Percentiles rank a stretch among this genome's conserved stretches.
Conservation (phyloP, 164 flowering plant genomes). For the grape (Vitis vinifera) region ASM3070453v1 NC_081808.1:21948501-21949000, state of each 20-base stretch:
- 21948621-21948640: not conserved
- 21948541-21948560: not conserved
- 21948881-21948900: slow-evolving; percentile 86
- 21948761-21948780: not conserved
- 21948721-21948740: slow-evolving; percentile 84
- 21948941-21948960: not conserved
- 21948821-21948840: slow-evolving; percentile 89
- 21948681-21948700: slow-evolving; percentile 45
- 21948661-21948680: slow-evolving; percentile 96
- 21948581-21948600: not conserved
- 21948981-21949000: not conserved
- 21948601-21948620: not conserved
- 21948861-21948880: slow-evolving; percentile 69
- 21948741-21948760: slow-evolving; percentile 40
- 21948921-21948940: not conserved
- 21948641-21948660: slow-evolving; percentile 67
- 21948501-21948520: not conserved
- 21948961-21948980: not conserved
- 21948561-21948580: not conserved
- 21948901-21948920: slow-evolving; percentile 54
- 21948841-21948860: slow-evolving; percentile 82
- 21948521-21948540: not conserved
- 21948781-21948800: slow-evolving; percentile 1
- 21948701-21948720: slow-evolving; percentile 89
- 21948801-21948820: slow-evolving; percentile 31